A percentile compares a stretch with the other conserved stretches of the same genome.
Conservation (phyloP, 768 basidiomycete genomes). For the Erythrobasidium yunnanense region DNA sequence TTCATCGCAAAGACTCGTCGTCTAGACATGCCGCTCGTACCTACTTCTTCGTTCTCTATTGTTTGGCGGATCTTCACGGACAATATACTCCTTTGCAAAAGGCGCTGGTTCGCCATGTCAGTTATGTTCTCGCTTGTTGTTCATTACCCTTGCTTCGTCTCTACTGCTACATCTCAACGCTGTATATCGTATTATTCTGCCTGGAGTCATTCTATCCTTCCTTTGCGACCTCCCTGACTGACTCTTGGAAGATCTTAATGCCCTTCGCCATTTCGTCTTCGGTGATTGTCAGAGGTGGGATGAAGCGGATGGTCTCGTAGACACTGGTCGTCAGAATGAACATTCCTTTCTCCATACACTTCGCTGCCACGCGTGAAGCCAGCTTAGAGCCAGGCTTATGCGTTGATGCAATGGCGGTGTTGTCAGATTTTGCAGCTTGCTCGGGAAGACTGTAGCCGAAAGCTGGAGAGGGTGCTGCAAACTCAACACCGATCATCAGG, state of each 20-base stretch:
- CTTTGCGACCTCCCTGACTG: conserved; percentile 34
- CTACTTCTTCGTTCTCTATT: too few species aligned
- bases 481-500: conserved; percentile 73
- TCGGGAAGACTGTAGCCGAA: conserved; percentile 48
- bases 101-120: too few species aligned
- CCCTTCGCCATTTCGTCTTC: conserved; percentile 54
- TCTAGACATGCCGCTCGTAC: too few species aligned
- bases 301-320: conserved; percentile 64
- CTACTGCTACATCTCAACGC: not conserved
- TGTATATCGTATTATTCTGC: not conserved
- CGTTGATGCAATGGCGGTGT: conserved; percentile 38
- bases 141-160: not conserved
- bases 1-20: too few species aligned
- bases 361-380: conserved; percentile 44
- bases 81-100: too few species aligned
- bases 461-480: conserved; percentile 38
- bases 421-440: conserved; percentile 36
- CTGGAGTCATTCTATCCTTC: conserved; percentile 25
- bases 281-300: conserved; percentile 76
- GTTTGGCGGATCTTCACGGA: too few species aligned
- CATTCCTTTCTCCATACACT: conserved; percentile 74
- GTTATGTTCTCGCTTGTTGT: not conserved
- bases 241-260: conserved; percentile 28
- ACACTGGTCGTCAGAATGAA: conserved; percentile 78
- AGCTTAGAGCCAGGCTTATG: conserved; percentile 38